Base-by-base conservation (phyloP, 768 basidiomycete genomes). In the Boletus patriciae region DNA sequence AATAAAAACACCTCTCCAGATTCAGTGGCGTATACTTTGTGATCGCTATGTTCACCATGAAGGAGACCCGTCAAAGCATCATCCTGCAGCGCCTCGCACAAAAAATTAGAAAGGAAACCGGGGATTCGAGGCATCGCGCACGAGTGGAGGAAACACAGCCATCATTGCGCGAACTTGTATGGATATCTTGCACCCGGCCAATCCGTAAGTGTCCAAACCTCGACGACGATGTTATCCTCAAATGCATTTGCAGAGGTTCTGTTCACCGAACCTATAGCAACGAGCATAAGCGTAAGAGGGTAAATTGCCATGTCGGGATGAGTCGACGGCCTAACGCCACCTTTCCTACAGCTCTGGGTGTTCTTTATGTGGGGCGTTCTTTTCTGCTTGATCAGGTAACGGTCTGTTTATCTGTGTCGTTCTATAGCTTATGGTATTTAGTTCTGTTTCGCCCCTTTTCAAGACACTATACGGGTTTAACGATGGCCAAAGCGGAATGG, bases 311-410 rank as follows among this genome's bases (percentile, higher is more conserved):
- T 19, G 19, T 44, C 23, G 36, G 33, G 18, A 41, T 16, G 34
- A n/a, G 19, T 6, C 18, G 19, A 25, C 8, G 18, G 10, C 36
- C 23, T 52, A 27, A 57, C 25, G 6, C 0, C 2, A 34, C 19
- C 18, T 50, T 7, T 46, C 23, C 51, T 31, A 15, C 66, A 88
- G 84, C 61, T 87, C 11, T 86, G 85, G 86, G 74, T 84, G 29
- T 83, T 83, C 45, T 83, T 90, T 51, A 80, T 82, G 1, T 92
- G 89, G 87, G 89, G 89, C 0, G 80, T 90, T 6, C 69, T 85
- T 18, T 92, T 82, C 63, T 84, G 82, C 52, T 71, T 90, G 62
- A 77, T 88, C 46, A 81, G 80, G 83, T 84, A 65, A 40, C 19
- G 4, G 3, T 36, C 8, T 42, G 12, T 46, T 36, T 3, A 16